phyloP scores from a whole-genome alignment of 106 monocot species.

The Cymbidium sinense region DNA sequence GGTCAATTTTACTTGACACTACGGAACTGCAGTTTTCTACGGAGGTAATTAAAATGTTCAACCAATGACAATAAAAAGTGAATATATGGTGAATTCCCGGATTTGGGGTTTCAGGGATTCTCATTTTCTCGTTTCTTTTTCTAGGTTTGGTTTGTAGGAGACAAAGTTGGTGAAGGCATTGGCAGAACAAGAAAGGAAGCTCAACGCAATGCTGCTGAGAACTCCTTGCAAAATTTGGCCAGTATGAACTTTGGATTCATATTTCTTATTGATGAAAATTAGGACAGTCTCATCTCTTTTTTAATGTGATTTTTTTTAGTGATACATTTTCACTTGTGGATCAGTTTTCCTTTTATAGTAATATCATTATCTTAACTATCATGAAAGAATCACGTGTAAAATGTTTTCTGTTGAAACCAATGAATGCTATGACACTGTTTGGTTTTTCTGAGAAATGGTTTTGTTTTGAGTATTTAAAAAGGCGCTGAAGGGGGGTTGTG shows the following conservation, averaged over 20 bases:
- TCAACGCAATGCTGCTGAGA: slow-evolving; percentile 58
- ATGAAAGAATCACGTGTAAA: background rate
- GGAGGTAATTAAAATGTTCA: slow-evolving; percentile 37
- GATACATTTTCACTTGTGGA: background rate
- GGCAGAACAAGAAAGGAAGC: slow-evolving; percentile 89
- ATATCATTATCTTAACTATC: background rate
- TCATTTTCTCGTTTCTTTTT: slow-evolving; percentile 11
- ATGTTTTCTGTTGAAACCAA: background rate
- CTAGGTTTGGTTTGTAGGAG: slow-evolving; percentile 89
- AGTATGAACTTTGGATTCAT: slow-evolving; percentile 36
- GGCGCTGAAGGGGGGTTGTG: background rate
- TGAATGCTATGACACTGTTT: background rate
- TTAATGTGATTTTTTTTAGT: background rate
- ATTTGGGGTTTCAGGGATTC: background rate
- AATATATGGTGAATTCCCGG: background rate
- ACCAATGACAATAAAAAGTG: background rate
- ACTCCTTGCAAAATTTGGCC: slow-evolving; percentile 58
- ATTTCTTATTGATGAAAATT: background rate
- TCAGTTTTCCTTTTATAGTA: background rate
- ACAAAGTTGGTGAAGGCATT: slow-evolving; percentile 85
- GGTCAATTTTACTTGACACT: slow-evolving; percentile 46
- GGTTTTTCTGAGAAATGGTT: background rate
- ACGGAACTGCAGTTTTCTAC: slow-evolving; percentile 55
- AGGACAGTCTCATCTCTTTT: background rate
- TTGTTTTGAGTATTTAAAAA: background rate